Conservation (phyloP, 2,329 filamentous ascomycete species). For the Tolypocladium tundrense region DNA sequence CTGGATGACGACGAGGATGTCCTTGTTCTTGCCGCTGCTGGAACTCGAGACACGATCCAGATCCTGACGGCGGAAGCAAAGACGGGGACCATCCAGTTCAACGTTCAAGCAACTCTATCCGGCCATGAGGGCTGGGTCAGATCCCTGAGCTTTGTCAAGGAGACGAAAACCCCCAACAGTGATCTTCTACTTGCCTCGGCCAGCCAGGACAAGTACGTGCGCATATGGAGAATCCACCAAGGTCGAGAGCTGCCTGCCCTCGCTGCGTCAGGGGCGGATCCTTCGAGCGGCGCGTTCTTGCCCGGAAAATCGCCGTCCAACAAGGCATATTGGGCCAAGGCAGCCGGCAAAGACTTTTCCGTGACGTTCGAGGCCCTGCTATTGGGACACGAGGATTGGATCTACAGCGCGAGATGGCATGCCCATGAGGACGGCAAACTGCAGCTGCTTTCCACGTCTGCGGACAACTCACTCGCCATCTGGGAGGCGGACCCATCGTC, state of each 20-base stretch:
- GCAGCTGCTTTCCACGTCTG: slow-evolving; percentile 79
- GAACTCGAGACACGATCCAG: slow-evolving; percentile 74
- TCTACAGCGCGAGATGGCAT: slow-evolving; percentile 79
- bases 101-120: slow-evolving; percentile 63
- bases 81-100: slow-evolving; percentile 40
- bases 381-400: slow-evolving; percentile 96
- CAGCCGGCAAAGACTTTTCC: slow-evolving; percentile 54
- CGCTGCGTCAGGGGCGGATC: slow-evolving; percentile 43
- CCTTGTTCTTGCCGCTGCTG: slow-evolving; percentile 70
- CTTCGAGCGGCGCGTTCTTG: slow-evolving; percentile 45
- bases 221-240: slow-evolving; percentile 77
- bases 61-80: slow-evolving; percentile 53
- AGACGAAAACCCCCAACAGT: slow-evolving; percentile 40
- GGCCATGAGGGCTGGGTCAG: slow-evolving; percentile 96
- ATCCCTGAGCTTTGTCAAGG: slow-evolving; percentile 66
- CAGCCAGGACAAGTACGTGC: slow-evolving; percentile 95
- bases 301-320: slow-evolving; percentile 72
- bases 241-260: slow-evolving; percentile 54
- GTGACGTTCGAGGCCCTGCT: slow-evolving; percentile 90
- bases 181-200: slow-evolving; percentile 83
- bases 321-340: slow-evolving; percentile 71
- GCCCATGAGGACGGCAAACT: slow-evolving; percentile 40
- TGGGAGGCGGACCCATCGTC: slow-evolving; percentile 81
- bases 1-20: slow-evolving; percentile 42
- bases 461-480: slow-evolving; percentile 87